phyloP scores from a whole-genome alignment of 164 flowering plant species.

The Tinospora cordifolia region DNA sequence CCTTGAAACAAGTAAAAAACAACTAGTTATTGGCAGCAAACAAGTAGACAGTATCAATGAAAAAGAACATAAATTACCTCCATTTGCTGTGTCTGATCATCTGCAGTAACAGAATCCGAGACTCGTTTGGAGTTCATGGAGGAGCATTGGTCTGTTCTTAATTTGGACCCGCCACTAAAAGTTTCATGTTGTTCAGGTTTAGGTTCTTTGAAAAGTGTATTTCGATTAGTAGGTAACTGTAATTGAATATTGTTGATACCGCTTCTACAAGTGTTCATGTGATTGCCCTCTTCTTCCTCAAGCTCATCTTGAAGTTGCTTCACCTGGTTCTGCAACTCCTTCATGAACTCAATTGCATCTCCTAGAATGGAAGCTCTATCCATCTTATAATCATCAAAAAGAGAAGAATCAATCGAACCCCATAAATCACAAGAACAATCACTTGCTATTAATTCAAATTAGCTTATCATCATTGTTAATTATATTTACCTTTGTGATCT shows the following conservation, averaged over 20 bases:
- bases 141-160: neutral
- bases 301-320: conserved; percentile 32
- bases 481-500: conserved; percentile 15
- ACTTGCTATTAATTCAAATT: neutral
- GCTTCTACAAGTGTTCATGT: neutral
- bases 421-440: neutral
- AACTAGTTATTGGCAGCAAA: neutral
- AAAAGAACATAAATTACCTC: conserved; percentile 19
- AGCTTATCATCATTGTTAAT: neutral
- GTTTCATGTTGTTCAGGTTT: conserved; percentile 1
- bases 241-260: conserved; percentile 6
- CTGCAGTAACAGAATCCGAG: neutral
- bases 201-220: neutral
- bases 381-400: conserved; percentile 13
- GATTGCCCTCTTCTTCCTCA: conserved; percentile 24
- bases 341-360: conserved; percentile 15
- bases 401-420: neutral
- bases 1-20: conserved; percentile 12
- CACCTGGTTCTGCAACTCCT: conserved; percentile 17
- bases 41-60: neutral
- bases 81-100: conserved; percentile 12
- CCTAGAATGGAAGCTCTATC: conserved; percentile 16
- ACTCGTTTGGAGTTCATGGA: neutral
- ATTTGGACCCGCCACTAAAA: neutral
- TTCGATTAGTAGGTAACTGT: neutral